Conservation (phyloP, 164 flowering plant genomes). For the Protea cynaroides region DNA sequence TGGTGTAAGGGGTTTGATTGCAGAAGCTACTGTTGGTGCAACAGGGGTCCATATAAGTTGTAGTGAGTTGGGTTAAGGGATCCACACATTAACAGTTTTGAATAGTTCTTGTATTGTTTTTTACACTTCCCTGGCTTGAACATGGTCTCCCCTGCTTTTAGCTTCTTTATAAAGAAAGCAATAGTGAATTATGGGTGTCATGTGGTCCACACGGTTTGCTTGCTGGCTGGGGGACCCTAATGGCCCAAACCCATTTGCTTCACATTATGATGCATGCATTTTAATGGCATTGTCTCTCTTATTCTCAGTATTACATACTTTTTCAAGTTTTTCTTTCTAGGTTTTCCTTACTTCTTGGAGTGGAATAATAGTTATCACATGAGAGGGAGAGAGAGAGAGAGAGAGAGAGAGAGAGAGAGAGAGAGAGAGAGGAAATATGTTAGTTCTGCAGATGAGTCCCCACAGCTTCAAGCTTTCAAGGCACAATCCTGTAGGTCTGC, state of each 20-base stretch:
- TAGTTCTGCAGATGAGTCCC: too few species aligned
- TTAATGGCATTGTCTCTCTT: background rate
- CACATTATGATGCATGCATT: background rate
- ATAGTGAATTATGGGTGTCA: slow-evolving; percentile 5
- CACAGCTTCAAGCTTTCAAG: too few species aligned
- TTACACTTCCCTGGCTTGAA: background rate
- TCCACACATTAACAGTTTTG: background rate
- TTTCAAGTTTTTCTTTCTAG: background rate
- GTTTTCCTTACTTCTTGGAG: background rate
- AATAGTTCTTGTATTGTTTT: background rate
- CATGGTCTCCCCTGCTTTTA: background rate
- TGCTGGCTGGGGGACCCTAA: slow-evolving; percentile 4
- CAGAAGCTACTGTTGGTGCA: too few species aligned
- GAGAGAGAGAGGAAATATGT: too few species aligned
- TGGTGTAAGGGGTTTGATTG: too few species aligned
- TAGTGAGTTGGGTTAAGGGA: too few species aligned
- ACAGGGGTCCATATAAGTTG: too few species aligned
- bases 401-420: too few species aligned
- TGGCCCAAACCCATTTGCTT: slow-evolving; percentile 2
- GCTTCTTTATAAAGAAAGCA: background rate
- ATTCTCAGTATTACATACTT: background rate
- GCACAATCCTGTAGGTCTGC: too few species aligned
- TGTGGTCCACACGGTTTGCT: slow-evolving; percentile 8
- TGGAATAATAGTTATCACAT: background rate
- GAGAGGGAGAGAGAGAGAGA: background rate